Base-by-base conservation (phyloP, 495 filamentous ascomycete genomes). In the Hypoxylon rickii region DNA sequence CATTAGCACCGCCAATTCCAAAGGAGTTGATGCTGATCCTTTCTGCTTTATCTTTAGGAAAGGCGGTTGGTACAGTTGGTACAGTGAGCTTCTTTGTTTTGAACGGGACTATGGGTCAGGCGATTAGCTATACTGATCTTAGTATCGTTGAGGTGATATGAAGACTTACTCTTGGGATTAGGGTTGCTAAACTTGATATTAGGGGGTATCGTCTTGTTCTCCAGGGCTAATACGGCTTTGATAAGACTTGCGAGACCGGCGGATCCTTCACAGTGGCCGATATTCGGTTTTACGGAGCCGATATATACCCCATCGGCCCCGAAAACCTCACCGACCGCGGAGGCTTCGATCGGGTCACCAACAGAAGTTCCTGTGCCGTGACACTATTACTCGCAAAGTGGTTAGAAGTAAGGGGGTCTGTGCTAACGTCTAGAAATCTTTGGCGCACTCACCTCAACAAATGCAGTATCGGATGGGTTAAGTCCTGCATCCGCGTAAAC, bases 241-340 rank as follows among this genome's bases (percentile, higher is more conserved):
- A 84, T 77, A 6, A 83, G 44, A 15, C 71, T 73, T 0, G 74
- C 69, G 15, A 84, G 58, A 1, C 81, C 80, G 42, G 69, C 65
- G 0, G 74, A 67, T 2, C 70, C 78, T 59, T 83, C 81, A 6
- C 68, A 49, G 46, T 84, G 81, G 4, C 81, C 78, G 19, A 81
- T 70, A 51, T 80, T 79, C 0, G 75, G 72, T 51, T 84, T 83
- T 1, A 82, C 67, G 0, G 78, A 78, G 7, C 78, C 79, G 31
- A 84, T 70, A 42, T 71, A 68, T 2, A 79, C 56, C 2, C 71
- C 66, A 3, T 65, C 42, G 3, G 44, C 48, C 3, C 64, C 66
- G 39, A 74, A 68, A 16, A 64, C 61, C 18, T 55, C 47, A 1
- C 66, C 58, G 5, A 76, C 59, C 1, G 71, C 74, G 8, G 52